Evolutionary conservation across 768 basidiomycete species (phyloP).

Genomic region (Pisolithus marmoratus): DNA sequence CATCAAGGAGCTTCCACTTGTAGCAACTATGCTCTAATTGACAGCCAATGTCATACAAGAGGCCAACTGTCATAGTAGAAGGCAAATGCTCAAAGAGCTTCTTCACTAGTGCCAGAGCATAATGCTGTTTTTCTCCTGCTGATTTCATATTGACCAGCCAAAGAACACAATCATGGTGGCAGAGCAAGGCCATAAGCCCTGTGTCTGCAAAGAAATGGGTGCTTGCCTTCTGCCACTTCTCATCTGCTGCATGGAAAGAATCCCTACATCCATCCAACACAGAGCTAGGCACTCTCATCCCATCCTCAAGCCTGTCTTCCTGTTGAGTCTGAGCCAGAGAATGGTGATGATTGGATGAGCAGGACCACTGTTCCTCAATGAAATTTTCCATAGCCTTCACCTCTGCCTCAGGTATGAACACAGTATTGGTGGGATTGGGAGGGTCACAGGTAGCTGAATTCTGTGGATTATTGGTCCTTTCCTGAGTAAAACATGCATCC

Average conservation of each 20-base stretch:
- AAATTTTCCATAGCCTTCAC: constrained; percentile 15
- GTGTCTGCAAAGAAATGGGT: constrained; percentile 10
- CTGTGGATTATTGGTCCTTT: constrained; percentile 12
- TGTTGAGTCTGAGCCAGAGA: not conserved
- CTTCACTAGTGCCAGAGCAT: constrained; percentile 1
- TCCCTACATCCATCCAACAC: constrained; percentile 29
- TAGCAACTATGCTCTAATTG: constrained; percentile 2
- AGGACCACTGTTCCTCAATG: not conserved
- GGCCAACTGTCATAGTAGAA: not conserved
- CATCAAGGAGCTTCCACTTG: constrained; percentile 5
- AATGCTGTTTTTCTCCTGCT: constrained; percentile 14
- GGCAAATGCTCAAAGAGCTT: constrained; percentile 1
- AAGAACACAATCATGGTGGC: constrained; percentile 13
- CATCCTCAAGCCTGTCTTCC: constrained; percentile 12
- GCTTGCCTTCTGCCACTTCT: constrained; percentile 15
- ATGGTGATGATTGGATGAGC: not conserved
- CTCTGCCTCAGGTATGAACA: constrained; percentile 12
- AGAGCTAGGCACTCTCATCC: constrained; percentile 22
- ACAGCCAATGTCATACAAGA: constrained; percentile 5
- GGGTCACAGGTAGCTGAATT: constrained; percentile 2
- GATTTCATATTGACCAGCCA: constrained; percentile 15
- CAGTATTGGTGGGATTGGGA: not conserved
- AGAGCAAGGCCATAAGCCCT: constrained; percentile 13
- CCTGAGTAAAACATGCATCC: constrained; percentile 33
- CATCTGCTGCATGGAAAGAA: constrained; percentile 20